Conservation (phyloP, 257 asterid species). For the Solanum ossicruentum region DNA sequence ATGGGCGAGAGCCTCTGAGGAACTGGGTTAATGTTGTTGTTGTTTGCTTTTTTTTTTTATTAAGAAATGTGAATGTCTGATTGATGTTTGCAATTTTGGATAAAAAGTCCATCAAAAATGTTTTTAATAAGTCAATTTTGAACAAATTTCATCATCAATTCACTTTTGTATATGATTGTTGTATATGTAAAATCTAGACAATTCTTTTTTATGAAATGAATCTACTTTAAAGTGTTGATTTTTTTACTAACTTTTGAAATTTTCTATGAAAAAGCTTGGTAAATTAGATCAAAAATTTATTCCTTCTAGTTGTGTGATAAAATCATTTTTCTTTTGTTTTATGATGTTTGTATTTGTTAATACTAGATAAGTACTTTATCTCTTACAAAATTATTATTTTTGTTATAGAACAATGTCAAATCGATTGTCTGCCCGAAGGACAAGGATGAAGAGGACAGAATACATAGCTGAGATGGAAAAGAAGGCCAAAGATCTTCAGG, state of each 20-base stretch:
- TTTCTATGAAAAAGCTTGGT: no score
- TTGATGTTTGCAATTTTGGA: neutral
- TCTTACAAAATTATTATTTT: neutral
- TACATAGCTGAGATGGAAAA: constrained; percentile 21
- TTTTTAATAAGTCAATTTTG: no score
- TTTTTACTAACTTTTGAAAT: neutral
- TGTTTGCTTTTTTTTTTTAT: neutral
- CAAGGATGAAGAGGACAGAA: constrained; percentile 13
- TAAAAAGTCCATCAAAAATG: neutral
- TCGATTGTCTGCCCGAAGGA: constrained; percentile 44
- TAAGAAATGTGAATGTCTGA: neutral
- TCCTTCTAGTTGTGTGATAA: neutral
- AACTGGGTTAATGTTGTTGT: no score
- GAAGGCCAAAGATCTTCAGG: constrained; percentile 20
- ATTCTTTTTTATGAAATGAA: no score
- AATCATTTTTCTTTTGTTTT: neutral
- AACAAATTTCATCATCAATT: no score
- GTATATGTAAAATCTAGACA: neutral
- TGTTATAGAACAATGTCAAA: constrained; percentile 30
- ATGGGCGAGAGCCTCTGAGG: no score
- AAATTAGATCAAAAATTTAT: neutral
- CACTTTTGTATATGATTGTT: no score
- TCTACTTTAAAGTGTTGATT: no score
- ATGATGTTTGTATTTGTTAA: neutral
- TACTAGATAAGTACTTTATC: neutral